Evolutionary conservation across 2,329 filamentous ascomycete species (phyloP).

Genomic region (Colletotrichum nymphaeae): DNA sequence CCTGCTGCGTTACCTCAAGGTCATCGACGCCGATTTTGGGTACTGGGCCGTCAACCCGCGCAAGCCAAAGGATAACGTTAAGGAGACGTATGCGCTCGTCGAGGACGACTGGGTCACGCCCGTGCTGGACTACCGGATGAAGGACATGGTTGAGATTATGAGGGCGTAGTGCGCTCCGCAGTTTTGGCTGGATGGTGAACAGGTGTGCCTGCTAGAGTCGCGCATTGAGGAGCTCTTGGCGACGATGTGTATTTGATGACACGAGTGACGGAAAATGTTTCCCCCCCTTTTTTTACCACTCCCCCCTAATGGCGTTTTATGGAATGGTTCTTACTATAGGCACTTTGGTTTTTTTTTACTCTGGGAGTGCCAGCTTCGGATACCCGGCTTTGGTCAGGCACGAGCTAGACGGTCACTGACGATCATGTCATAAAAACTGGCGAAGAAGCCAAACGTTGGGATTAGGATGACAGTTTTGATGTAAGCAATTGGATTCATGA

Average conservation of each 20-base stretch:
- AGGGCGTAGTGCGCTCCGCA: conserved; percentile 35
- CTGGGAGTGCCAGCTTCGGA: conserved; percentile 30
- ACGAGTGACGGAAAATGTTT: not conserved
- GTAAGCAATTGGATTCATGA: not conserved
- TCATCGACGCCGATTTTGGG: conserved; percentile 72
- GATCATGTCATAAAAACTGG: conserved; percentile 1
- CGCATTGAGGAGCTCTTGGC: not conserved
- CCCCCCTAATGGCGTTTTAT: conserved; percentile 9
- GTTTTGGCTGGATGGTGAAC: conserved; percentile 1
- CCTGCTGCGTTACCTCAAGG: conserved; percentile 68
- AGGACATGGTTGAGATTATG: conserved; percentile 69
- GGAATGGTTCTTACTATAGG: not conserved
- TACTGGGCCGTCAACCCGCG: conserved; percentile 78
- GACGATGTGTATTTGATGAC: conserved; percentile 15
- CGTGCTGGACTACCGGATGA: conserved; percentile 71
- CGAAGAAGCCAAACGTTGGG: not conserved
- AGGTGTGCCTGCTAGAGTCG: not conserved
- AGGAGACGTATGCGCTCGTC: conserved; percentile 71
- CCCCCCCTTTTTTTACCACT: not conserved
- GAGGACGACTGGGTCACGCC: conserved; percentile 74
- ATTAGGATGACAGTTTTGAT: not conserved
- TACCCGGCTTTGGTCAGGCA: conserved; percentile 33
- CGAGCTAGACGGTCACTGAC: conserved; percentile 31
- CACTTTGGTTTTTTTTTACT: not conserved
- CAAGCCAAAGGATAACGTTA: conserved; percentile 67